Evolutionary conservation across 2,329 filamentous ascomycete species (phyloP), one percentile per base, ranked within the genome.

Genomic region (Davidsoniella virescens): DNA sequence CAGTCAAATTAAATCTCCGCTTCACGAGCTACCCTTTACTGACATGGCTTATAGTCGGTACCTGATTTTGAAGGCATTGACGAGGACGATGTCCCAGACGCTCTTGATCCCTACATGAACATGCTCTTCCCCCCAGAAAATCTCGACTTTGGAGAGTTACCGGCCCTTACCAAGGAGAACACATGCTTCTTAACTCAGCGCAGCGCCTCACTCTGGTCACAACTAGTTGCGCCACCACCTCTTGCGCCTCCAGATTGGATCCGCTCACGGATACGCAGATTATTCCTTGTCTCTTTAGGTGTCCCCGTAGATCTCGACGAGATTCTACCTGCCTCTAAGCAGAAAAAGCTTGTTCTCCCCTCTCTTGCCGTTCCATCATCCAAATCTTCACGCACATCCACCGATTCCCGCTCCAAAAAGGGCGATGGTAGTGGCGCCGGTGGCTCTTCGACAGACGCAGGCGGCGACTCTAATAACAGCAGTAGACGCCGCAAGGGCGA

Each of bases 181-280:
- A 70, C 82, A 42, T 75, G 87, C 47, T 92, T 95, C 65, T 78
- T 86, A 50, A 93, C 86, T 39, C 82, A 87, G 48, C 80, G 88
- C 52, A 93, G 85, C 54, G 80, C 85, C 51, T 95, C 92, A 0
- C 72, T 98, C 33, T 98, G 92, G 92, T 87, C 88, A 39, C 92
- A 98, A 67, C 78, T 98, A 4, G 87, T 95, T 26, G 90, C 90
- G 2, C 90, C 92, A 17, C 92, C 92, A 2, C 88, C 92, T 2
- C 76, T 98, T 37, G 87, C 94, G 59, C 92, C 92, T 5, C 90
- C 92, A 0, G 92, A 98, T 64, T 98, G 92, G 92, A 93, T 95
- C 53, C 86, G 92, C 56, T 94, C 87, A 48, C 85, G 88, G 47
- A 98, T 94, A 58, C 81, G 92, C 49, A 84, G 92, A 25, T 76